Conservation (phyloP, 225 moss, liverwort and hornwort genomes). For the Polytrichum commune region DNA sequence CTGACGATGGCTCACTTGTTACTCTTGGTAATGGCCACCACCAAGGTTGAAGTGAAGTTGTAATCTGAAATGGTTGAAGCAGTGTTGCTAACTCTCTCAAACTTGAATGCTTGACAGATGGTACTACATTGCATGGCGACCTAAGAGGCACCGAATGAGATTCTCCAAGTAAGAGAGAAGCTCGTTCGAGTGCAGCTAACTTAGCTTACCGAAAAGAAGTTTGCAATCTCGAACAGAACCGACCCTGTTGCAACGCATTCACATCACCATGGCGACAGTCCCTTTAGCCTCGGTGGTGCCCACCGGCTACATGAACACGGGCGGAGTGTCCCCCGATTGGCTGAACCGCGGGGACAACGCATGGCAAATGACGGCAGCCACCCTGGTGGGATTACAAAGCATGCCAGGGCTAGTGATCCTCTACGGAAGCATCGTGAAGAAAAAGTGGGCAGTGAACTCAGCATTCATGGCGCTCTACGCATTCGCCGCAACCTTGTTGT, state of each 20-base stretch:
- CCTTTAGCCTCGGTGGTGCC: neutral
- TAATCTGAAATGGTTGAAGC: neutral
- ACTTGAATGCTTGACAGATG: neutral
- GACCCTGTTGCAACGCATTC: too few species aligned
- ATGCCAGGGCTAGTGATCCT: constrained; percentile 49
- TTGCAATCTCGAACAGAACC: too few species aligned
- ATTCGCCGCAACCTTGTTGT: constrained; percentile 43
- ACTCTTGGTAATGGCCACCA: too few species aligned
- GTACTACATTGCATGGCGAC: neutral
- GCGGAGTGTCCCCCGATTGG: constrained; percentile 32
- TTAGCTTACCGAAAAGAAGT: neutral
- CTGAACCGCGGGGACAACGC: constrained; percentile 52
- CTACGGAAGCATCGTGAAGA: constrained; percentile 56
- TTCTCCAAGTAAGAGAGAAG: neutral
- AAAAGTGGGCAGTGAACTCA: constrained; percentile 56
- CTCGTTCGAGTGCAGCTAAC: neutral
- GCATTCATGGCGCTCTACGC: constrained; percentile 61
- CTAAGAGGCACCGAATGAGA: neutral
- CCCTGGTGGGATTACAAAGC: constrained; percentile 42
- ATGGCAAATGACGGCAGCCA: constrained; percentile 46
- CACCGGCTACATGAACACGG: constrained; percentile 28
- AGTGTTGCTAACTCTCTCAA: neutral
- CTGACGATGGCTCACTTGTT: too few species aligned
- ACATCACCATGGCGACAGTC: constrained; percentile 8
- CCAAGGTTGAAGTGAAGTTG: too few species aligned